Evolutionary conservation across 2,329 filamentous ascomycete genomes (phyloP).

Genomic region (Cryphonectria parasitica): DNA sequence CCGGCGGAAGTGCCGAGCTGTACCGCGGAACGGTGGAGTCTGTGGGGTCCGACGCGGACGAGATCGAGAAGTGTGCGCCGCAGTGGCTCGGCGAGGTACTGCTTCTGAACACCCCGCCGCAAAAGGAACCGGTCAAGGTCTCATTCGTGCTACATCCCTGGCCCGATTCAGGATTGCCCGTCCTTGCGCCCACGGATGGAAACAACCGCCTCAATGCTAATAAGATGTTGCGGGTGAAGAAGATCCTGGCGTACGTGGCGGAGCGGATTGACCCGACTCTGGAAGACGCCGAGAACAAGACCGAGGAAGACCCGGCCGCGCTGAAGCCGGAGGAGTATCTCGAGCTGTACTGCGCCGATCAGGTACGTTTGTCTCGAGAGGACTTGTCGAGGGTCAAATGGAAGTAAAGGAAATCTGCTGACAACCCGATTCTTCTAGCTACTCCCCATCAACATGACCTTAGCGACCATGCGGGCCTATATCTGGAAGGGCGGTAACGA

Average conservation of each 20-base stretch:
- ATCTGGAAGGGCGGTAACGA: slow-evolving; percentile 96
- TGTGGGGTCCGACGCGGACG: slow-evolving; percentile 75
- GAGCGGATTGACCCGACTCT: slow-evolving; percentile 77
- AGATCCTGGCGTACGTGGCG: slow-evolving; percentile 89
- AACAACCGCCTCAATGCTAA: slow-evolving; percentile 95
- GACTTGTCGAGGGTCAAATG: background rate
- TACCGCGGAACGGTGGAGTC: slow-evolving; percentile 87
- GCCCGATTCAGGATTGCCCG: slow-evolving; percentile 69
- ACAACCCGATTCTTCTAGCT: slow-evolving; percentile 46
- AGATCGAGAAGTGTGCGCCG: slow-evolving; percentile 83
- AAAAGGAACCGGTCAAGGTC: slow-evolving; percentile 95
- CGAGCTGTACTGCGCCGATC: slow-evolving; percentile 91
- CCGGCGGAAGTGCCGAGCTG: slow-evolving; percentile 76
- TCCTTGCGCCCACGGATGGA: slow-evolving; percentile 73
- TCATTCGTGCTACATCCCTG: slow-evolving; percentile 88
- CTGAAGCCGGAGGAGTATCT: slow-evolving; percentile 89
- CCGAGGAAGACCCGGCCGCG: slow-evolving; percentile 60
- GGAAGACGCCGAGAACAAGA: slow-evolving; percentile 47
- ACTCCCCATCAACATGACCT: slow-evolving; percentile 81
- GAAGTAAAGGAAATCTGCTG: background rate
- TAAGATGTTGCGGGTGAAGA: slow-evolving; percentile 92
- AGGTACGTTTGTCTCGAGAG: slow-evolving; percentile 58
- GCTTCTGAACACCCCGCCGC: slow-evolving; percentile 77
- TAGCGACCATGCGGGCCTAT: slow-evolving; percentile 90
- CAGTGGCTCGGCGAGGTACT: slow-evolving; percentile 92